These are phyloP conservation scores for Stygiomarasmius scandens DNA, from an alignment of 1,284 basidiomycete genomes.

Conservation along the genomic window DNA sequence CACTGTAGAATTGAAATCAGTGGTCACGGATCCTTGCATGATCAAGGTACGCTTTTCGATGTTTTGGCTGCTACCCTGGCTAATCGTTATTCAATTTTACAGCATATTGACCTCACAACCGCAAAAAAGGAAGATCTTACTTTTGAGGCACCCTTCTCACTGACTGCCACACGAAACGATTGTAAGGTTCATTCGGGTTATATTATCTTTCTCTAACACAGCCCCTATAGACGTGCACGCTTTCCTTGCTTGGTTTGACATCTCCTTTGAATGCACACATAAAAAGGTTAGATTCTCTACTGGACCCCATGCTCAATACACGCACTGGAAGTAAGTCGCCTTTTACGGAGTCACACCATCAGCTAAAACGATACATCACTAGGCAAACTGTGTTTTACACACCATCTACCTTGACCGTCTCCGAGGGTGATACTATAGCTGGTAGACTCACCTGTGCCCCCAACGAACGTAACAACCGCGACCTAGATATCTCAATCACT, in stretches of 20 bases:
- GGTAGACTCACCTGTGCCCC: constrained; percentile 81
- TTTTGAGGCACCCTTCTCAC: constrained; percentile 81
- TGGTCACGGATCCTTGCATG: constrained; percentile 87
- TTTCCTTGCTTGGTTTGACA: constrained; percentile 99
- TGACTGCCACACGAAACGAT: constrained; percentile 89
- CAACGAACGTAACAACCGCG: constrained; percentile 89
- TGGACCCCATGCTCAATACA: constrained; percentile 95
- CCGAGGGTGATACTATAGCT: constrained; percentile 70
- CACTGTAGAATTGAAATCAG: constrained; percentile 92
- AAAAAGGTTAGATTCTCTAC: constrained; percentile 96
- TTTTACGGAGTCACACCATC: constrained; percentile 2
- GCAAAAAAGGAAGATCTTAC: constrained; percentile 95
- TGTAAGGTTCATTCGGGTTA: constrained; percentile 54
- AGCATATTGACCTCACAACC: constrained; percentile 91
- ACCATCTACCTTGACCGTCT: constrained; percentile 69
- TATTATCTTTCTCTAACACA: constrained; percentile 1
- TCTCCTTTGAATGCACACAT: constrained; percentile 94
- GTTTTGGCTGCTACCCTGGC: not conserved
- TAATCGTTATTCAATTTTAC: constrained; percentile 11
- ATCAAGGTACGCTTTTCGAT: constrained; percentile 65
- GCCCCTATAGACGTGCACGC: constrained; percentile 84
- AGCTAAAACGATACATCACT: not conserved
- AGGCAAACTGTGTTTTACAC: constrained; percentile 98
- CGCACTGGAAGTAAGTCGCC: constrained; percentile 89
- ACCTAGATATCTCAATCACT: constrained; percentile 85